phyloP scores from a whole-genome alignment of 1,284 basidiomycete species.

The Fomitopsis pinicola region DNA sequence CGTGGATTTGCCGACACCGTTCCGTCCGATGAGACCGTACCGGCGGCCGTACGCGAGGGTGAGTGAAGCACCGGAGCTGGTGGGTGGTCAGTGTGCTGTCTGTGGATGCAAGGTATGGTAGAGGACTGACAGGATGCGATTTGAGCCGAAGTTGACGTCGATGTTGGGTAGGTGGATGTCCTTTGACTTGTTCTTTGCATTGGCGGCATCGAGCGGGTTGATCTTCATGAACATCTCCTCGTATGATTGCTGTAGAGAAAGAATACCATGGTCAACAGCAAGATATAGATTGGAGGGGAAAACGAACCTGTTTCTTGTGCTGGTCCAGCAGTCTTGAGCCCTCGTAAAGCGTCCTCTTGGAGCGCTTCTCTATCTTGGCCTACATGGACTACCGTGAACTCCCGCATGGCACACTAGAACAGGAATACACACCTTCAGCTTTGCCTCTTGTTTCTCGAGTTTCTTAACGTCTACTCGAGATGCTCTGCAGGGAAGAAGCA shows the following conservation, averaged over 20 bases:
- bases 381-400: constrained; percentile 21
- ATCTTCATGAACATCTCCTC: constrained; percentile 99
- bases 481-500: constrained; percentile 45
- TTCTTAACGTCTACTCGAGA: constrained; percentile 98
- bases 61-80: constrained; percentile 76
- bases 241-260: constrained; percentile 73
- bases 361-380: constrained; percentile 97
- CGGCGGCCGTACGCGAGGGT: constrained; percentile 88
- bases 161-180: constrained; percentile 96
- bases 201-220: constrained; percentile 88
- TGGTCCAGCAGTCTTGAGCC: constrained; percentile 94
- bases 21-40: constrained; percentile 84
- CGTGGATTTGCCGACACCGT: constrained; percentile 97
- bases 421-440: constrained; percentile 64
- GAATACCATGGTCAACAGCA: no score
- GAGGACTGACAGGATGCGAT: constrained; percentile 77
- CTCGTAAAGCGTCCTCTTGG: constrained; percentile 88
- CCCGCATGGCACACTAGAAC: neutral
- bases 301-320: constrained; percentile 78
- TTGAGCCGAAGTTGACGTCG: constrained; percentile 92
- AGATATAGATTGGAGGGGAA: neutral
- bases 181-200: constrained; percentile 91
- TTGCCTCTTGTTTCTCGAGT: constrained; percentile 97
- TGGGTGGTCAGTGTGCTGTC: constrained; percentile 3
- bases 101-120: neutral